Evolutionary conservation across 768 basidiomycete species (phyloP).

Genomic region (Neoboletus magnificus): DNA sequence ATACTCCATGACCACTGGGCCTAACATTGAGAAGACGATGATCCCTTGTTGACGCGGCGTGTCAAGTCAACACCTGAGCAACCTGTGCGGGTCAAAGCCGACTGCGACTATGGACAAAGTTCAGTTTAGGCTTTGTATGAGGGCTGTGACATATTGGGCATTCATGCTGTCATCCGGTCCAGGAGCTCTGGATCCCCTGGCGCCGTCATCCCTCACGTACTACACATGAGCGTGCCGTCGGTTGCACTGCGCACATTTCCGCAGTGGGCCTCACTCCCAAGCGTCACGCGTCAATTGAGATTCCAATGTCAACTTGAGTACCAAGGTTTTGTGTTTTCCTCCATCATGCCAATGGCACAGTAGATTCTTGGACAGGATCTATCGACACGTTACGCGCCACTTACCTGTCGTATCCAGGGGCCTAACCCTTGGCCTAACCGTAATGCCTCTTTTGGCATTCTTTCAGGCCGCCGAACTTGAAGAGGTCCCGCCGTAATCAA

Average conservation of each 20-base stretch:
- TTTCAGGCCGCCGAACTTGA: too few relatives aligned
- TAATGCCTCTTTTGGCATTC: too few relatives aligned
- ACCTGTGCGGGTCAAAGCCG: background rate
- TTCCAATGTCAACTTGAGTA: too few relatives aligned
- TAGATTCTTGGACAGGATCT: background rate
- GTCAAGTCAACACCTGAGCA: background rate
- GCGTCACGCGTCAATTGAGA: too few relatives aligned
- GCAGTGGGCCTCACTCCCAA: background rate
- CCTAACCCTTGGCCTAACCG: too few relatives aligned
- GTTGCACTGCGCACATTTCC: background rate
- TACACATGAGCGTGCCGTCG: background rate
- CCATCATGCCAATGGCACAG: background rate
- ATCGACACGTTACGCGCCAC: background rate
- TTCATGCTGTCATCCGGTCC: background rate
- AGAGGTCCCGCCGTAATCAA: too few relatives aligned
- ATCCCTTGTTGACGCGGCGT: background rate
- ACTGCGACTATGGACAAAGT: background rate
- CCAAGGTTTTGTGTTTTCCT: background rate
- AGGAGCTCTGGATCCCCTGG: background rate
- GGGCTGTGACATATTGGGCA: too few relatives aligned
- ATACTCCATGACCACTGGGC: background rate
- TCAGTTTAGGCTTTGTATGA: background rate
- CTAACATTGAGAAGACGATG: background rate
- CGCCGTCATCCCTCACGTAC: background rate
- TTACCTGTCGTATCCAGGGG: background rate